Evolutionary conservation across 306 rosid species (phyloP), one percentile per base, ranked within the genome.

Genomic region (Begonia fuchsioides): DNA sequence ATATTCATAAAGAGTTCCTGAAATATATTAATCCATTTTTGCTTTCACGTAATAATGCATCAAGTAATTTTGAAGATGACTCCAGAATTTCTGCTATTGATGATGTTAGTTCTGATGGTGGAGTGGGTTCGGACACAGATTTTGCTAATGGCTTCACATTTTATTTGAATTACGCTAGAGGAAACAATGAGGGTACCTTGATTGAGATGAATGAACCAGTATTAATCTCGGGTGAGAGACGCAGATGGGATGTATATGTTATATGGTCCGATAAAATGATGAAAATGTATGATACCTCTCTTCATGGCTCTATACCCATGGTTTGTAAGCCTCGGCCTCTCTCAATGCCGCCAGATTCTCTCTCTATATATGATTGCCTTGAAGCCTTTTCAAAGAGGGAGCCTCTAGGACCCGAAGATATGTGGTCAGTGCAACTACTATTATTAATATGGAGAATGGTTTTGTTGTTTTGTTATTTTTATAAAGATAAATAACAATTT

Each of bases 311-410:
- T 53, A 56, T 87, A 68, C 93, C 87, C 1, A 77, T 60, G 57
- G 92, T 87, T 66, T 75, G 49, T 49, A 70, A 64, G 61, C 61
- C 68, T 54, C 71, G 41, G 38, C 11, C 16, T 38, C 38, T 53
- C 32, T 7, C 61, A 13, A 53, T 53, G 68, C 60, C 61, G 15
- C 82, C 75, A 71, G 96, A 82, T 43, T 75, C 85, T 3, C 60
- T 79, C 52, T 76, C 83, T 66, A 53, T 87, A 38, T 77, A 70
- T 69, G 69, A 79, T 64, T 82, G 96, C 72, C 87, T 87, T 44
- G 92, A 82, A 69, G 82, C 93, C 50, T 87, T 82, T 64, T 72
- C 77, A 72, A 82, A 72, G 72, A 87, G 75, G 70, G 96, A 87
- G 55, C 96, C 94, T 50, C 69, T 82, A 39, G 94, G 94, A 56